phyloP scores from a whole-genome alignment of 2,329 filamentous ascomycete species.

The Dothistroma pini region DNA sequence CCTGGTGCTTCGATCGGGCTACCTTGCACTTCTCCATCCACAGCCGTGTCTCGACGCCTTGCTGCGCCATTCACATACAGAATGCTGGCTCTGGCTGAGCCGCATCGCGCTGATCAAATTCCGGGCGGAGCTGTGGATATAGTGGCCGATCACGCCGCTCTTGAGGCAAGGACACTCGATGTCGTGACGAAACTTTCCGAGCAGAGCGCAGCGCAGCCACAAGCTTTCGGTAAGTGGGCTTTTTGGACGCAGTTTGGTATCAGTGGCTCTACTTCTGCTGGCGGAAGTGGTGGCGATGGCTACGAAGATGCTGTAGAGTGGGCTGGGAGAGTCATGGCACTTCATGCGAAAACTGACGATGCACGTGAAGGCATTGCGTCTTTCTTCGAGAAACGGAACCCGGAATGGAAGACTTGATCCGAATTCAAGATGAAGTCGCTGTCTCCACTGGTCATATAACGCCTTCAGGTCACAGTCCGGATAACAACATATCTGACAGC shows the following conservation, averaged over 20 bases:
- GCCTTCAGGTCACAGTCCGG: neutral
- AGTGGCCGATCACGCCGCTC: constrained; percentile 12
- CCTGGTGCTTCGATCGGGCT: constrained; percentile 20
- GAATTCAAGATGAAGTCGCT: no score
- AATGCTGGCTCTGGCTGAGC: constrained; percentile 19
- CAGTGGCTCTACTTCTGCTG: constrained; percentile 9
- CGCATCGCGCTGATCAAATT: constrained; percentile 16
- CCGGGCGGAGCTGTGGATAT: constrained; percentile 19
- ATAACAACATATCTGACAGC: constrained; percentile 2
- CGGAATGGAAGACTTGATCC: constrained; percentile 10
- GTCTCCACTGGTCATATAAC: neutral
- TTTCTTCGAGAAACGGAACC: constrained; percentile 16
- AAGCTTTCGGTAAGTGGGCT: constrained; percentile 21
- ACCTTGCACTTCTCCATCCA: constrained; percentile 18
- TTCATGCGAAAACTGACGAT: constrained; percentile 17
- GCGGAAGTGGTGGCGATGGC: constrained; percentile 17
- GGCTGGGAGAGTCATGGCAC: constrained; percentile 20
- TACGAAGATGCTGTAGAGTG: constrained; percentile 19
- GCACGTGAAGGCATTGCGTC: constrained; percentile 16
- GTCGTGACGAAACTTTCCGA: constrained; percentile 11
- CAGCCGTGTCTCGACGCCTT: constrained; percentile 16
- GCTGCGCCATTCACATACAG: constrained; percentile 18
- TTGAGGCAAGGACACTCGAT: constrained; percentile 12
- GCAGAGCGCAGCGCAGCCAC: constrained; percentile 14
- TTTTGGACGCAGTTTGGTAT: constrained; percentile 18